phyloP scores from a whole-genome alignment of 2,329 filamentous ascomycete genomes.

The Aspergillus clavatus region DNA sequence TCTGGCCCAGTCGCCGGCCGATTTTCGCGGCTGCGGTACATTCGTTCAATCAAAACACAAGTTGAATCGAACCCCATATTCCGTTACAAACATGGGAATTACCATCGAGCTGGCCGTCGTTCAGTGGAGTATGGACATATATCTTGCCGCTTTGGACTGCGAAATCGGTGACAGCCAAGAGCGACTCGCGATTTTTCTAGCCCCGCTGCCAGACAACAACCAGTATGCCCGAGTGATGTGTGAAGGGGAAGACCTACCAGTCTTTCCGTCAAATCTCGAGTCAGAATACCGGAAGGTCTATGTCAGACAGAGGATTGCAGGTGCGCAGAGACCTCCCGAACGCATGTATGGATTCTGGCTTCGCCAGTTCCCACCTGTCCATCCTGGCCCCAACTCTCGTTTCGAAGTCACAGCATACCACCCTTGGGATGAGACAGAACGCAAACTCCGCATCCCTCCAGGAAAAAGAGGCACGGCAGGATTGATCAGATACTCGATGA shows the following conservation, averaged over 20 bases:
- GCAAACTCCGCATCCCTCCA: background rate
- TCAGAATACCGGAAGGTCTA: background rate
- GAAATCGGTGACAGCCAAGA: background rate
- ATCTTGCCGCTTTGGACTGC: constrained; percentile 18
- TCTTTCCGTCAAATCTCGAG: background rate
- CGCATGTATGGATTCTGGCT: constrained; percentile 2
- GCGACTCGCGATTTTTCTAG: background rate
- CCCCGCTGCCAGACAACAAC: background rate
- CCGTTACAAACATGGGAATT: constrained; percentile 16
- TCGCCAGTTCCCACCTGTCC: background rate
- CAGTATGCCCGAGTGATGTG: background rate
- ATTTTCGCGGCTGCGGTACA: background rate
- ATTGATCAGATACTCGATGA: background rate
- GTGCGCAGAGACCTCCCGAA: background rate
- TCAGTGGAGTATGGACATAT: constrained; percentile 17
- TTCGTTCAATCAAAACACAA: background rate
- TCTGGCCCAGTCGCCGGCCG: background rate
- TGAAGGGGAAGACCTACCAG: background rate
- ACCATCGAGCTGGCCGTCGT: constrained; percentile 14
- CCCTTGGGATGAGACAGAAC: background rate
- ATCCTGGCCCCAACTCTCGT: background rate
- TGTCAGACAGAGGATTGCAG: background rate
- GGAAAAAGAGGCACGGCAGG: background rate
- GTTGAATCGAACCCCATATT: constrained; percentile 6
- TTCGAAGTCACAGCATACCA: background rate